Base-by-base conservation (phyloP, 2,329 filamentous ascomycete species). In the Penicillium decumbens region DNA sequence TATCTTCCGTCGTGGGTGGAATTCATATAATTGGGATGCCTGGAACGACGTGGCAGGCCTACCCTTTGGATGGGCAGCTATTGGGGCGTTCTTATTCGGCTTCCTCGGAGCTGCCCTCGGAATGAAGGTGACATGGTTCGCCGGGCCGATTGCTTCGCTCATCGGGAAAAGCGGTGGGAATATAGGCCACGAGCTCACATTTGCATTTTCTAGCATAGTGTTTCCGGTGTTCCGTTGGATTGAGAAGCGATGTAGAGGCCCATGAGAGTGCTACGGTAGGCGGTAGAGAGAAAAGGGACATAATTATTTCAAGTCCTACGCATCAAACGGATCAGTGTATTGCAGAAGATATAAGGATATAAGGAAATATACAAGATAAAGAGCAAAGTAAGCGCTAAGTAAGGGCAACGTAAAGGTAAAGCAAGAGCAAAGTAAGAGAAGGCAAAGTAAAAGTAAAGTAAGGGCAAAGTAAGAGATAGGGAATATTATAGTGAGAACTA, bases 81-180 rank as follows among this genome's bases (percentile, higher is more conserved):
- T 67, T 20, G 62, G 55, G 3, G 65, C 64, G 3, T 69, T 70
- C 41, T 50, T 35, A 0, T 65, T 65, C 38, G 66, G 65, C 0
- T 68, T 69, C 24, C 25, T 62, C 4, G 67, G 67, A 2, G 66
- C 67, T 24, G 63, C 64, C 3, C 50, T 70, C 12, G 65, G 65
- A 7, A 69, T 70, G 67, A 68, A 65, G 39, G 61, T 64, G 4
- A 51, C 60, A 1, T 69, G 66, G 66, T 69, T 68, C 56, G 58
- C 60, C n/a, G 65, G 51, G 6, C 64, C 67, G 0, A 57, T 68
- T 51, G 65, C 66, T 6, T 54, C 57, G 2, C 47, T 65, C 43
- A 65, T 68, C 49, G 65, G 65, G 18, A 56, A 57, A 6, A 43
- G 30, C 6, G 67, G 67, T 28, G 66, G 65, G 3, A 70, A 70